These are phyloP conservation scores for Cicer bijugum DNA, from an alignment of 306 rosid genomes.

Conservation along the genomic window DNA sequence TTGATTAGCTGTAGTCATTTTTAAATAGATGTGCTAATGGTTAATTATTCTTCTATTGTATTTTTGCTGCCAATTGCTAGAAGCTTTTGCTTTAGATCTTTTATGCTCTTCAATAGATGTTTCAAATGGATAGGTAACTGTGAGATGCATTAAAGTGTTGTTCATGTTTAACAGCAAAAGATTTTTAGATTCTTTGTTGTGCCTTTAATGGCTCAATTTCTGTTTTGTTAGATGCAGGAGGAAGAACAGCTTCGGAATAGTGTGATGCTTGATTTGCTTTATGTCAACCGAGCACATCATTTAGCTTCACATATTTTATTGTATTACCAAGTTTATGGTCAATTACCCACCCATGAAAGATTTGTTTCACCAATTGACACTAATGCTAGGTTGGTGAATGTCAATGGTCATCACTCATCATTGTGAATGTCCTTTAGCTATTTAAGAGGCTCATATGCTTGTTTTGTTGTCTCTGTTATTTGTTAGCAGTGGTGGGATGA, in stretches of 20 bases:
- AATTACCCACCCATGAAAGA: conserved; percentile 53
- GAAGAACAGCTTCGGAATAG: conserved; percentile 83
- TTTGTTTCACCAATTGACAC: conserved; percentile 50
- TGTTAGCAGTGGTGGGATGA: conserved; percentile 83
- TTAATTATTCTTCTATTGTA: conserved; percentile 27
- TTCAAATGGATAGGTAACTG: conserved; percentile 29
- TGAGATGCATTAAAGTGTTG: conserved; percentile 19
- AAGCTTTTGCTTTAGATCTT: conserved; percentile 21
- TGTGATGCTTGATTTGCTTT: conserved; percentile 83
- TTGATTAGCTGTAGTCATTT: conserved; percentile 25
- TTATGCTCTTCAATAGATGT: conserved; percentile 14
- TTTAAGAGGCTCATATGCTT: conserved; percentile 28
- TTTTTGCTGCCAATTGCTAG: conserved; percentile 30
- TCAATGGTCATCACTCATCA: conserved; percentile 33
- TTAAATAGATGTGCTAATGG: not conserved
- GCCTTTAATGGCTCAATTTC: conserved; percentile 44
- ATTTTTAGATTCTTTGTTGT: conserved; percentile 28
- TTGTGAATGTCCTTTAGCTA: conserved; percentile 12
- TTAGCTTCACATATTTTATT: conserved; percentile 60
- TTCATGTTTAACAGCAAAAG: conserved; percentile 22
- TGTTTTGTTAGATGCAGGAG: conserved; percentile 60
- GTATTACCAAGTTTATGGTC: conserved; percentile 54
- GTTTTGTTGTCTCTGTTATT: conserved; percentile 14
- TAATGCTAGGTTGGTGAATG: conserved; percentile 68
- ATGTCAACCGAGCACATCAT: conserved; percentile 64